Conservation (phyloP, 495 filamentous ascomycete species). For the Penicillium robsamsonii region DNA sequence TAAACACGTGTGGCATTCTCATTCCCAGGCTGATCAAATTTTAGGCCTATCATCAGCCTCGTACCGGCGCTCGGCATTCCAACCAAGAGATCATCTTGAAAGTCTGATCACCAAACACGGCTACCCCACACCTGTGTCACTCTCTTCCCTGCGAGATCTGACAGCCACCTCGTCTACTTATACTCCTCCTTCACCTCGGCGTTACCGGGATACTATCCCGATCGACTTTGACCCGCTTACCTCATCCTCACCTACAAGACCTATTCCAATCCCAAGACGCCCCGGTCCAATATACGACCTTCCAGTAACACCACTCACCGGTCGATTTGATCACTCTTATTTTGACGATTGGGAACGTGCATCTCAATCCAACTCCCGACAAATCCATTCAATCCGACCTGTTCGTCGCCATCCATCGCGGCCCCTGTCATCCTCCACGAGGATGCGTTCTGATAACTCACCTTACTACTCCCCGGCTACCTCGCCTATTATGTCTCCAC, state of each 20-base stretch:
- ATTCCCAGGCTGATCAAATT: slow-evolving; percentile 52
- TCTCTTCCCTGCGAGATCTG: slow-evolving; percentile 69
- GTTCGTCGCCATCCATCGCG: slow-evolving; percentile 22
- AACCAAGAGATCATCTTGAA: slow-evolving; percentile 72
- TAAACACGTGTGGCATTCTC: slow-evolving; percentile 43
- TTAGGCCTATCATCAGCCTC: slow-evolving; percentile 53
- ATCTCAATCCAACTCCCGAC: slow-evolving; percentile 25
- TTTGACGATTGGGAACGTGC: slow-evolving; percentile 38
- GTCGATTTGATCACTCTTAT: slow-evolving; percentile 42
- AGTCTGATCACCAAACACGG: slow-evolving; percentile 55
- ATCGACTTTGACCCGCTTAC: slow-evolving; percentile 31
- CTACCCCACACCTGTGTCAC: slow-evolving; percentile 60
- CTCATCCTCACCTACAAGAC: slow-evolving; percentile 36
- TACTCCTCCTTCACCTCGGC: slow-evolving; percentile 44
- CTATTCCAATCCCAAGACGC: slow-evolving; percentile 43
- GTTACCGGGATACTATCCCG: slow-evolving; percentile 18
- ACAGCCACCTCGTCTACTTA: slow-evolving; percentile 64
- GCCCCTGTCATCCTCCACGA: slow-evolving; percentile 19
- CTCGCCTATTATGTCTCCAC: slow-evolving; percentile 40
- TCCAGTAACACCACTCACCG: slow-evolving; percentile 45
- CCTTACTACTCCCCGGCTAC: slow-evolving; percentile 38
- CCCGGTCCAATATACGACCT: slow-evolving; percentile 32
- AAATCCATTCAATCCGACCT: slow-evolving; percentile 12
- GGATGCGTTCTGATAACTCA: slow-evolving; percentile 41
- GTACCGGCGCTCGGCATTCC: slow-evolving; percentile 57